A percentile compares a stretch with the other conserved stretches of the same genome.
Conservation (phyloP, 2,329 filamentous ascomycete species). For the Fonsecaea pedrosoi region DNA sequence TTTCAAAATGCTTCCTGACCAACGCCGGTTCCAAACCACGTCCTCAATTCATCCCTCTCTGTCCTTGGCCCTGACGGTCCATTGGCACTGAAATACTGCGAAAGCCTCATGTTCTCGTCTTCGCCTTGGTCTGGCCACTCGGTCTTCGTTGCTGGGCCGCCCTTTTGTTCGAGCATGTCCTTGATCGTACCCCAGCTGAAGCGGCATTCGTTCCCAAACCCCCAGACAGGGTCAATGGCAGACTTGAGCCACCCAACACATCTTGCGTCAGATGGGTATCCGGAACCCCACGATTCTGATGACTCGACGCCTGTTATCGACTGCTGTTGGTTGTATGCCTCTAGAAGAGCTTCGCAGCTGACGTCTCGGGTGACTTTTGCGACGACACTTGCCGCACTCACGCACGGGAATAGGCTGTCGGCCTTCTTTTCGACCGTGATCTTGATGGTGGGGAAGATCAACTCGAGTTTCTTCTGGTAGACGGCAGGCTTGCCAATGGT, state of each 20-base stretch:
- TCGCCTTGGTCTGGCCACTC: conserved; percentile 84
- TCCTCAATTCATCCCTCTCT: conserved; percentile 73
- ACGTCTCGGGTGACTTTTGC: conserved; percentile 96
- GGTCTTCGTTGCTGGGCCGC: conserved; percentile 67
- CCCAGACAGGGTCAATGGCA: conserved; percentile 92
- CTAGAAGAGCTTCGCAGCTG: conserved; percentile 80
- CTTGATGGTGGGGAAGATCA: conserved; percentile 77
- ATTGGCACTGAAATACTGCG: conserved; percentile 69
- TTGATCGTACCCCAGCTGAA: conserved; percentile 97
- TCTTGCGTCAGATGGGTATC: conserved; percentile 86
- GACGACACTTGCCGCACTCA: conserved; percentile 91
- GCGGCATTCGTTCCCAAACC: conserved; percentile 90
- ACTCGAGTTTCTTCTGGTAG: conserved; percentile 84
- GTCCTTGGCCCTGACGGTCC: conserved; percentile 51
- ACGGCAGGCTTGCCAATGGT: conserved; percentile 82
- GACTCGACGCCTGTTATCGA: conserved; percentile 36
- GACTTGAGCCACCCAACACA: conserved; percentile 80
- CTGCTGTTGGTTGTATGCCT: conserved; percentile 54
- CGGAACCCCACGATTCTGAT: conserved; percentile 77
- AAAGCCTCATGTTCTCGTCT: conserved; percentile 70
- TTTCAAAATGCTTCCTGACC: conserved; percentile 38
- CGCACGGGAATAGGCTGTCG: conserved; percentile 88
- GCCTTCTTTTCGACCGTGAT: conserved; percentile 89
- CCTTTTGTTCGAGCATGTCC: conserved; percentile 81
- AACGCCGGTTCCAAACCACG: conserved; percentile 73